These are phyloP conservation scores for Pythium plurisporium DNA, from an alignment of 352 stramenopile genomes.

Conservation along the genomic window DNA sequence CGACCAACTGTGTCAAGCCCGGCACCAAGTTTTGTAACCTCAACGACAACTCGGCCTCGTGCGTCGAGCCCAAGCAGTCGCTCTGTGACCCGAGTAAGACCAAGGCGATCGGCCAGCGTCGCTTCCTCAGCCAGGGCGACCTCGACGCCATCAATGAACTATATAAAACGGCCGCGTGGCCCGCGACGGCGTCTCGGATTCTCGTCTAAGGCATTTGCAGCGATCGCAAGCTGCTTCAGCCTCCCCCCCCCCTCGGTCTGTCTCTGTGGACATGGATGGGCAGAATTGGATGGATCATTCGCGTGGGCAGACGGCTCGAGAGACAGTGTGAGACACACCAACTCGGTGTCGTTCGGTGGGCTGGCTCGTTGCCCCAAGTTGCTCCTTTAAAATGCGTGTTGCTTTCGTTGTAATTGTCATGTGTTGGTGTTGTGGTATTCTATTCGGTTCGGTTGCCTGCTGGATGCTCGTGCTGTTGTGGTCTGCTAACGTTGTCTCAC, in stretches of 20 bases:
- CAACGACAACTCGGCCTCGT: conserved; percentile 55
- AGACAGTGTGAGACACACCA: too few relatives aligned
- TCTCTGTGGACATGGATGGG: too few relatives aligned
- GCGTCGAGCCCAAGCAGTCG: conserved; percentile 47
- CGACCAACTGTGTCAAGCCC: conserved; percentile 41
- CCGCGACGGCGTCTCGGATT: conserved; percentile 20
- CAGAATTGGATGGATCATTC: too few relatives aligned
- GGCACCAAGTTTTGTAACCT: conserved; percentile 69
- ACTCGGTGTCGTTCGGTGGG: too few relatives aligned
- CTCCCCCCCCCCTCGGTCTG: too few relatives aligned
- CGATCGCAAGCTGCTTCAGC: not conserved
- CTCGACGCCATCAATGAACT: conserved; percentile 42
- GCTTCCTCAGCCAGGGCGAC: conserved; percentile 44
- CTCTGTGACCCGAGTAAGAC: conserved; percentile 56
- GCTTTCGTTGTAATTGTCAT: not conserved
- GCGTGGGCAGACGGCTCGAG: too few relatives aligned
- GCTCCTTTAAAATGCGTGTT: conserved; percentile 1
- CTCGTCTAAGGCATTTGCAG: not conserved
- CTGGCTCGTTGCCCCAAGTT: not conserved
- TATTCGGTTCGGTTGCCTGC: too few relatives aligned
- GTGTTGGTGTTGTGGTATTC: not conserved
- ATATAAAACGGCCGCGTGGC: conserved; percentile 31
- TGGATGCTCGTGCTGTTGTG: too few relatives aligned
- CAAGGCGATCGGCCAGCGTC: conserved; percentile 60
- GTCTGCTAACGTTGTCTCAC: too few relatives aligned